A percentile compares a stretch with the other conserved stretches of the same genome.
Conservation (phyloP, 1,284 basidiomycete genomes). For the Papiliotrema terrestris region DNA sequence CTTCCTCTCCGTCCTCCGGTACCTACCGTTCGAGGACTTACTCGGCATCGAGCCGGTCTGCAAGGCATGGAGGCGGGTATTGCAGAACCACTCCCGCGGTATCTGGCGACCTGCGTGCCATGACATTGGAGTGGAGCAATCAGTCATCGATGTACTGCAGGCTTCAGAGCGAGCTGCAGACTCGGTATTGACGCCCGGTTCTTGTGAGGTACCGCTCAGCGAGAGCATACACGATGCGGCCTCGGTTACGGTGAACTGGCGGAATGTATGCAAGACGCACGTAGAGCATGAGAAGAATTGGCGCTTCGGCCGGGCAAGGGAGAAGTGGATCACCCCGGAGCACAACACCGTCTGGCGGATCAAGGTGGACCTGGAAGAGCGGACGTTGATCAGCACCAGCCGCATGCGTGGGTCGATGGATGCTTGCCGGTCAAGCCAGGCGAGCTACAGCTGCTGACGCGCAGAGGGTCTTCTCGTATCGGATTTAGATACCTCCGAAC, state of each 20-base stretch:
- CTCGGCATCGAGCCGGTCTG: constrained; percentile 18
- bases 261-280: constrained; percentile 12
- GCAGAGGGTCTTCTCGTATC: constrained; percentile 20
- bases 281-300: constrained; percentile 24
- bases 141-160: constrained; percentile 8
- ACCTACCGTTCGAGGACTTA: constrained; percentile 24
- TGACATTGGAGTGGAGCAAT: constrained; percentile 16
- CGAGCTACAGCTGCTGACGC: neutral
- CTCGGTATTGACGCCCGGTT: neutral
- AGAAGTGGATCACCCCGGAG: constrained; percentile 26
- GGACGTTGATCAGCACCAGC: constrained; percentile 28
- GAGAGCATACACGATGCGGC: neutral
- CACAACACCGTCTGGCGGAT: constrained; percentile 36
- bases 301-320: constrained; percentile 22
- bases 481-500: constrained; percentile 17
- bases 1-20: constrained; percentile 33
- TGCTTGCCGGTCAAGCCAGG: neutral
- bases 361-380: constrained; percentile 33
- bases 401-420: constrained; percentile 14
- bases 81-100: constrained; percentile 11
- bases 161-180: constrained; percentile 8
- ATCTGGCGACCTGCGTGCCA: constrained; percentile 25
- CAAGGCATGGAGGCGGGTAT: constrained; percentile 20
- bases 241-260: constrained; percentile 19
- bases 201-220: constrained; percentile 5